phyloP scores from a whole-genome alignment of 176 grass and related monocot species.

The Rhynchospora pubera region DNA sequence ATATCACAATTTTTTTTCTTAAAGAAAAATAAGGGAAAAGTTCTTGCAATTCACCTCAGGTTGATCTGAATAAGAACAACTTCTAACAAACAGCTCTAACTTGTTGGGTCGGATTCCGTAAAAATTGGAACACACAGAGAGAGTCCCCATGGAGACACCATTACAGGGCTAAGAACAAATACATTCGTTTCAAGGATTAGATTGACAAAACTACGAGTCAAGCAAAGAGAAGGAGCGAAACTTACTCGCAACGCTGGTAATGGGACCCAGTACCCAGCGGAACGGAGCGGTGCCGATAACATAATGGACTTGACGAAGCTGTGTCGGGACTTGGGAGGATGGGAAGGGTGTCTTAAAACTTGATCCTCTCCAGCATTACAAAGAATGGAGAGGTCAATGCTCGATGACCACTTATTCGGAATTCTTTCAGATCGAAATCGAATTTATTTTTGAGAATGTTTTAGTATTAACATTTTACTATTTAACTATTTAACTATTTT shows the following conservation, averaged over 20 bases:
- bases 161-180: background rate
- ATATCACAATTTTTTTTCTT: background rate
- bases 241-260: slow-evolving; percentile 12
- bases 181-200: background rate
- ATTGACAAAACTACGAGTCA: background rate
- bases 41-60: slow-evolving; percentile 17
- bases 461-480: too few species aligned
- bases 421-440: too few species aligned
- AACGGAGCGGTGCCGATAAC: slow-evolving; percentile 9
- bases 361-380: background rate
- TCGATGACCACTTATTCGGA: background rate
- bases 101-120: background rate
- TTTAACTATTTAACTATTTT: too few species aligned
- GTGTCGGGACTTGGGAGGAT: background rate
- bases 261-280: background rate
- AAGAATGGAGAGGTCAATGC: background rate
- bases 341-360: background rate
- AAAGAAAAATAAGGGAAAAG: background rate
- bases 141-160: background rate
- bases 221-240: background rate
- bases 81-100: background rate
- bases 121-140: slow-evolving; percentile 21
- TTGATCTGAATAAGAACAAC: slow-evolving; percentile 18
- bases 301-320: background rate
- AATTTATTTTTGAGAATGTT: too few species aligned